Evolutionary conservation across 2,329 filamentous ascomycete species (phyloP), one percentile per base, ranked within the genome.

Genomic region (Pyrenochaeta sp.): DNA sequence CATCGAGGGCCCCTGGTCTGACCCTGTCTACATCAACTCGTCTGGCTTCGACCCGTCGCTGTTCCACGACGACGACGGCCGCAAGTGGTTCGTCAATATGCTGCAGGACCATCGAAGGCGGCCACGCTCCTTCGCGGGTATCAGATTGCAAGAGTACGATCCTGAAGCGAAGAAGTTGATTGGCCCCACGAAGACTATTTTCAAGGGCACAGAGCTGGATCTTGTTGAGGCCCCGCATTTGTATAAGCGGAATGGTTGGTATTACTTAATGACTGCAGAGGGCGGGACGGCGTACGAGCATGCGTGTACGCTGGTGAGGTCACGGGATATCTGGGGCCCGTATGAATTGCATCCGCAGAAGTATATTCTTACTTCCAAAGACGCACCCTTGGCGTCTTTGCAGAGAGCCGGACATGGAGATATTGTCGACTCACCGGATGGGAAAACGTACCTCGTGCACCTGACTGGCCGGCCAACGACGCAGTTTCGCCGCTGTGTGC

Each of bases 1-100:
- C 4, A 81, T 85, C 39, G 75, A 80, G 24, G 83, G 83, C 0
- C 82, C 82, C 0, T 86, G 83, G 83, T 83, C 81, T 0, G 82
- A 86, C 35, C 82, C 83, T 0, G 61, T 81, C 6, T 82, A 81
- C 55, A 73, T 76, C 59, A 85, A 85, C 59, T 81, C 80, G 0
- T 84, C 81, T 0, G 83, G 82, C 1, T 86, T 86, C 54, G 83
- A 87, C 55, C 83, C 83, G 3, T 64, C 59, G 1, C 40, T 71
- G 5, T 71, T 69, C 38, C 66, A 69, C 29, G 65, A 71, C 21
- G 65, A 69, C 3, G 60, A 68, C 44, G 67, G 67, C 7, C 67
- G 54, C 45, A 71, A 69, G 32, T 69, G 65, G 64, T 68, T 71
- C 29, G 43, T 68, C n/a, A 71, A 71, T 21, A 69, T 71, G 66